Base-by-base conservation (phyloP, 1,139 yeast genomes). In the Diutina siamensis region DNA sequence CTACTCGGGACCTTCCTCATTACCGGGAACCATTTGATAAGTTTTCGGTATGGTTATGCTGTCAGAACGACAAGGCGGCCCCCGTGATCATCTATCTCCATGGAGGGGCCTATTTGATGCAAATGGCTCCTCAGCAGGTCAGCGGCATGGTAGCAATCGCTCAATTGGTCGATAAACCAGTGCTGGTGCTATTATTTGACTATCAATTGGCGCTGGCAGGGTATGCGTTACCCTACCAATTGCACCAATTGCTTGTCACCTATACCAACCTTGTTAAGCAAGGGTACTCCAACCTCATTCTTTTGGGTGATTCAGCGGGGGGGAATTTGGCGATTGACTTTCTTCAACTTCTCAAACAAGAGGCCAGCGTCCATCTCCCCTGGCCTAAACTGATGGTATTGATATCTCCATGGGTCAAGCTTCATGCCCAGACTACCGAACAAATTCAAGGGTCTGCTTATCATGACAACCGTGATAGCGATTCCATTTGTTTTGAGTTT, bases 271-370 rank as follows among this genome's bases (percentile, higher is more conserved):
- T 22, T 9, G 35, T 35, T 13, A 9, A 13, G 3, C 20, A 42
- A 7, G 40, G 44, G 2, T 19, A 20, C 19, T 5, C 25, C n/a
- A 36, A 28, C 9, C 35, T 45, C 20, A 25, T 25, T 2, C 18
- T 44, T 17, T 46, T 67, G 49, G 73, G 74, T 1, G 74, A 68
- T 53, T 66, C 72, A 0, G 72, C 72, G 13, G 74, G 74, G 19
- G 74, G 72, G 1, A 61, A 68, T 54, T 53, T 68, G 50, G 53
- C 65, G 1, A 52, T 67, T 4, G 53, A 54, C 18, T 62, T 59
- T 46, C 49, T 62, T 9, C 67, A 66, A 51, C 18, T 28, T n/a
- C 31, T 45, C n/a, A 25, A 35, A 40, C 20, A 4, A 10, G 3
- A 18, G 17, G 33, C 18, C 10, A 20, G 4, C 4, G 15, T 32